phyloP scores from a whole-genome alignment of 768 basidiomycete species.

The Gloeophyllum trabeum region DNA sequence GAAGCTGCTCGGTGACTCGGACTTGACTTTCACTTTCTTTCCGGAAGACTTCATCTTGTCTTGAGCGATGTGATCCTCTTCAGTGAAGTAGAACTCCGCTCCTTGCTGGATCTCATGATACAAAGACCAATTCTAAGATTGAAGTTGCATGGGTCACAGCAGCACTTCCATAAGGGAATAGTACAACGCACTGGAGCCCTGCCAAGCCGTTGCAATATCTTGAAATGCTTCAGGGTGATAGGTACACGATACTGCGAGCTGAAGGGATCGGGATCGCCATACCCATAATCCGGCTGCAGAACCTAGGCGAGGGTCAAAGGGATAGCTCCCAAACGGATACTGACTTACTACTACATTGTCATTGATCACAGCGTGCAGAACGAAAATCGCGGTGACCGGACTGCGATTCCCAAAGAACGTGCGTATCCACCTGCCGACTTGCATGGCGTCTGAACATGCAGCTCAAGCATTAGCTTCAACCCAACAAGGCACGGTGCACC shows the following conservation, averaged over 20 bases:
- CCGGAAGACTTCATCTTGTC: constrained; percentile 8
- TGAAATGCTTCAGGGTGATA: constrained; percentile 67
- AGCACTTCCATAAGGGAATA: too few species aligned
- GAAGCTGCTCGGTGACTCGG: constrained; percentile 22
- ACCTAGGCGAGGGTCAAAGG: constrained; percentile 22
- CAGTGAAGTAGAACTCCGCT: constrained; percentile 57
- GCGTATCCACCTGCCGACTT: constrained; percentile 52
- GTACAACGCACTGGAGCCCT: constrained; percentile 37
- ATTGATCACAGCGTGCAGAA: constrained; percentile 68
- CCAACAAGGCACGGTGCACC: not conserved
- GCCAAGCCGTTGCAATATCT: constrained; percentile 58
- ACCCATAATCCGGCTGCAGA: constrained; percentile 20
- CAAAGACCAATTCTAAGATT: constrained; percentile 34
- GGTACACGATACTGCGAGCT: constrained; percentile 29
- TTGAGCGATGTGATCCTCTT: constrained; percentile 51
- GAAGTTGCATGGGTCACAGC: not conserved
- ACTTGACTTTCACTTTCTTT: constrained; percentile 15
- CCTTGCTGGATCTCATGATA: constrained; percentile 55
- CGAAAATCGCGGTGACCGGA: constrained; percentile 50
- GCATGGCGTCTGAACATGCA: constrained; percentile 34
- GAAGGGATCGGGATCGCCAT: not conserved
- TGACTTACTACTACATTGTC: constrained; percentile 33
- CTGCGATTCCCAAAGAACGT: constrained; percentile 43
- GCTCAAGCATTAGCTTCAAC: not conserved
- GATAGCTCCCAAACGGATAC: constrained; percentile 7